A percentile compares a stretch with the other conserved stretches of the same genome.
Conservation (phyloP, 208 protist genomes). For the Crithidia acanthocephali region DNA sequence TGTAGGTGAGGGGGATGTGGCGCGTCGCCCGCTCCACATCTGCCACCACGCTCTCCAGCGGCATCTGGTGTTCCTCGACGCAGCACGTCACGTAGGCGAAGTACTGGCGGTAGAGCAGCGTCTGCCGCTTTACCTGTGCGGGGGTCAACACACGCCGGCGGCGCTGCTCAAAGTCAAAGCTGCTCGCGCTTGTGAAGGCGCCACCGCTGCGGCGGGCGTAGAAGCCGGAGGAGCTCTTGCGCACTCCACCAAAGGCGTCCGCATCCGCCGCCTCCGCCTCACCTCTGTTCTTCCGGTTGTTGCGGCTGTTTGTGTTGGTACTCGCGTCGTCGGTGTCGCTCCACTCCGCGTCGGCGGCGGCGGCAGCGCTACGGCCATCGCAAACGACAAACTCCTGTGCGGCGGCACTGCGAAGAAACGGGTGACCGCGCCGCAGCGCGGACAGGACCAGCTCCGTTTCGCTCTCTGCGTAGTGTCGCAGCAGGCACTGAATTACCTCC, state of each 20-base stretch:
- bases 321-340: neutral
- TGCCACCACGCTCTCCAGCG: neutral
- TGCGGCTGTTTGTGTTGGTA: neutral
- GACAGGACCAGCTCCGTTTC: neutral
- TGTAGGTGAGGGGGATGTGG: neutral
- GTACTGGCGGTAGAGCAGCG: conserved; percentile 16
- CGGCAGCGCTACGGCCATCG: no score
- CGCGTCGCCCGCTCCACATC: neutral
- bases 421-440: conserved; percentile 4
- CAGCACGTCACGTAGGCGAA: conserved; percentile 9
- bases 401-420: neutral
- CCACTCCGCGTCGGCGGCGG: neutral
- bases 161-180: neutral
- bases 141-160: neutral
- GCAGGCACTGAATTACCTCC: conserved; percentile 2
- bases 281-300: neutral
- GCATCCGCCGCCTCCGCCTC: neutral
- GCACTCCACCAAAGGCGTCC: neutral
- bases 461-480: conserved; percentile 9
- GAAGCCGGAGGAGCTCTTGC: neutral
- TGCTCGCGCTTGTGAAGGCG: neutral
- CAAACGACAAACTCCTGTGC: conserved; percentile 3
- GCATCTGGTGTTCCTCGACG: neutral
- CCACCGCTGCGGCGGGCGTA: neutral
- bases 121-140: neutral